Conservation (phyloP, 345 rosid species). For the Crucihimalaya himalaica region DNA sequence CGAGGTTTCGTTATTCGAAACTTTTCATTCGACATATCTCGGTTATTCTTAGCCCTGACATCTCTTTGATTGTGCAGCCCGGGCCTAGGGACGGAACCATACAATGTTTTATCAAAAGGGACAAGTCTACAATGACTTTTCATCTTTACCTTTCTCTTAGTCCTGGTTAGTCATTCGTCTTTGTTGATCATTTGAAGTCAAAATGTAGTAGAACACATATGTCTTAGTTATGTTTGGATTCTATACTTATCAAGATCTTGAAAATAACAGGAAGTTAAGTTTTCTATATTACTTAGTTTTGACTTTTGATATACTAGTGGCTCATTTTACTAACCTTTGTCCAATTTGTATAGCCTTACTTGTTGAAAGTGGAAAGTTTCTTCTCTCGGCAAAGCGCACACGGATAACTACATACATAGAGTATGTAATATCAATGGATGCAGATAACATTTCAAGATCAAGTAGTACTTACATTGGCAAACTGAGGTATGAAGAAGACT, state of each 20-base stretch:
- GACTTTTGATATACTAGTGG: neutral
- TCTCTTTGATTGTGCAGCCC: conserved; percentile 48
- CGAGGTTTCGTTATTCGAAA: neutral
- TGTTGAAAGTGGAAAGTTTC: conserved; percentile 78
- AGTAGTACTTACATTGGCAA: conserved; percentile 77
- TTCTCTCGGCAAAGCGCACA: conserved; percentile 78
- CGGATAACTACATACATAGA: conserved; percentile 75
- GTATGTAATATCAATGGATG: conserved; percentile 78
- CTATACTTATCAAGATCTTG: neutral
- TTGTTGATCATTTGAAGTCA: neutral
- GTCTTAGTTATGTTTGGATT: neutral
- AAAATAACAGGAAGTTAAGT: too few species aligned
- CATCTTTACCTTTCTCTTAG: conserved; percentile 77
- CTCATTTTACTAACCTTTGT: neutral
- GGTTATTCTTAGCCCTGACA: neutral
- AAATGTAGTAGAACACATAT: neutral
- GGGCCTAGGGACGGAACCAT: conserved; percentile 72
- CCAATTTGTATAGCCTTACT: conserved; percentile 48
- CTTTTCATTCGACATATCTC: too few species aligned
- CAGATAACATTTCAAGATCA: conserved; percentile 70
- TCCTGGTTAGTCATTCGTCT: conserved; percentile 53
- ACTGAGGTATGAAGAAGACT: conserved; percentile 48
- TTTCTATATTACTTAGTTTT: neutral
- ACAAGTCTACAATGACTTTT: conserved; percentile 74
- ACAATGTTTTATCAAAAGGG: conserved; percentile 81